Evolutionary conservation across 306 rosid species (phyloP).

Genomic region (Cucumis melo): DNA sequence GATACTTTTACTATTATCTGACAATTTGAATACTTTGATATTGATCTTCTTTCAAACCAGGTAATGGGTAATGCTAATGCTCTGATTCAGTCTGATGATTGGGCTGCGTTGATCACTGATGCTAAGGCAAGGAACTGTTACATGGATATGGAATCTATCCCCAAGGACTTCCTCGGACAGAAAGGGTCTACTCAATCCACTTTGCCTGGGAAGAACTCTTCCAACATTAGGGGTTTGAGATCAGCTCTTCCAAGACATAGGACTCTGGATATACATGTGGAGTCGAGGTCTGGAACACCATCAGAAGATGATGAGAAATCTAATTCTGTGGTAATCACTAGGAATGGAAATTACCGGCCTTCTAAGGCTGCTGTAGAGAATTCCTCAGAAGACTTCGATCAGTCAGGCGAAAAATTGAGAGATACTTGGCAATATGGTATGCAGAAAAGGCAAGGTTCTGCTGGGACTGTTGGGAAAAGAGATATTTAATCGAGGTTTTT

Average conservation of each 20-base stretch:
- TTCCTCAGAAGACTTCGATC: slow-evolving; percentile 51
- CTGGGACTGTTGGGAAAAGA: slow-evolving; percentile 61
- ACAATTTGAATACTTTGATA: neutral
- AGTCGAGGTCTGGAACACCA: slow-evolving; percentile 59
- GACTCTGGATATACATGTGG: slow-evolving; percentile 56
- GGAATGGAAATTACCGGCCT: slow-evolving; percentile 65
- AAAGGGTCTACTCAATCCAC: slow-evolving; percentile 45
- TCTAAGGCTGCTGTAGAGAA: slow-evolving; percentile 40
- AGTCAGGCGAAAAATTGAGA: slow-evolving; percentile 48
- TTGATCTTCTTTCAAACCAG: slow-evolving; percentile 32
- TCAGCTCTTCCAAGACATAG: slow-evolving; percentile 68
- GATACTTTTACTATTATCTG: neutral
- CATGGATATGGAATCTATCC: slow-evolving; percentile 80
- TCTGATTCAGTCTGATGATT: slow-evolving; percentile 71
- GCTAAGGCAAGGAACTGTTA: slow-evolving; percentile 74
- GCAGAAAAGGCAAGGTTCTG: slow-evolving; percentile 56
- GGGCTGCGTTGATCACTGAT: slow-evolving; percentile 81
- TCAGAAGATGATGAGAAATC: slow-evolving; percentile 77
- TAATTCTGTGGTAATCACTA: slow-evolving; percentile 20
- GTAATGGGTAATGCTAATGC: slow-evolving; percentile 94
- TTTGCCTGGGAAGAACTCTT: slow-evolving; percentile 47
- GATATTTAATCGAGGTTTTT: slow-evolving; percentile 31
- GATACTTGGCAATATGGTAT: slow-evolving; percentile 70
- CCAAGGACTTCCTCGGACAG: slow-evolving; percentile 58
- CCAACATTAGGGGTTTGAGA: slow-evolving; percentile 60